Evolutionary conservation across 306 rosid species (phyloP).

Genomic region (Glycine tomentella): DNA sequence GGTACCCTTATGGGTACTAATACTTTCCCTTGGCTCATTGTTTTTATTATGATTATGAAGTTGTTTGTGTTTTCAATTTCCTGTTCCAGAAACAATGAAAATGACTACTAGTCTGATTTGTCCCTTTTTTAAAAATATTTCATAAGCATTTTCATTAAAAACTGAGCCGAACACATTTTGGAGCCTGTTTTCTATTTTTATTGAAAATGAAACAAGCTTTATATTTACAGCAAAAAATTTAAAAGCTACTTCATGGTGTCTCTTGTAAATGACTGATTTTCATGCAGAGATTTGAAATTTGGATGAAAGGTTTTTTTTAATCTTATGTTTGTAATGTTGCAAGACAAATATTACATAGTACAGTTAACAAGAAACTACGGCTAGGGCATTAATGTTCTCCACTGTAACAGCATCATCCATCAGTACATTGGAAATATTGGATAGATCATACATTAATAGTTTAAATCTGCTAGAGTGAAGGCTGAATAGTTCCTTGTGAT

Average conservation of each 20-base stretch:
- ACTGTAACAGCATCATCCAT: neutral
- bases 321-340: constrained; percentile 45
- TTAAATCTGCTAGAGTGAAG: constrained; percentile 30
- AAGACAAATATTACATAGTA: constrained; percentile 25
- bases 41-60: constrained; percentile 3
- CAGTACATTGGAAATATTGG: constrained; percentile 26
- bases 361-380: neutral
- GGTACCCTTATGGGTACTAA: neutral
- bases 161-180: neutral
- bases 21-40: neutral
- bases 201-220: neutral
- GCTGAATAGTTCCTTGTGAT: constrained; percentile 7
- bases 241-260: neutral
- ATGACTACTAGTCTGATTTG: constrained; percentile 16
- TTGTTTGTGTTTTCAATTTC: constrained; percentile 25
- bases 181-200: neutral
- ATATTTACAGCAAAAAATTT: neutral
- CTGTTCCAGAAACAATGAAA: neutral
- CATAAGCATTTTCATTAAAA: neutral
- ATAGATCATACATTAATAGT: constrained; percentile 6
- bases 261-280: neutral
- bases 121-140: constrained; percentile 24
- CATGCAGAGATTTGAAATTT: neutral
- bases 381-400: constrained; percentile 6
- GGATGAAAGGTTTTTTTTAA: neutral